Base-by-base conservation (phyloP, 169 alveolate genomes). In the Eimeria necatrix region DNA sequence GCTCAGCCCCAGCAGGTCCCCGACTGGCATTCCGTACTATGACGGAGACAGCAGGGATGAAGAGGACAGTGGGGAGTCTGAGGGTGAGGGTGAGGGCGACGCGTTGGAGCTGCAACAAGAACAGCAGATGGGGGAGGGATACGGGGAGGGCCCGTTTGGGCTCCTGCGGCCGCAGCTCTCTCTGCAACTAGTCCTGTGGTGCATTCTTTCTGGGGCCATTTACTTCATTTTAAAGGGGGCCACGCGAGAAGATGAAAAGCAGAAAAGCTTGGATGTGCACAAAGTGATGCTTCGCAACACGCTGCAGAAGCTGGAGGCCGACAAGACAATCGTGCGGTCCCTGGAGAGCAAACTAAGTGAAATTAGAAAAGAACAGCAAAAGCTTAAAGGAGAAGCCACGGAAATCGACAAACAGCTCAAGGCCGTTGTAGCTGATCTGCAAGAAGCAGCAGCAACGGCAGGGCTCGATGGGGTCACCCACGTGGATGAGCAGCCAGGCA, bases 221-320 rank as follows among this genome's bases (percentile, higher is more conserved):
- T 49, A 20, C 24, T 22, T 76, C 5, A 49, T 76, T 22, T 41
- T 49, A n/a, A 8, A 26, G 20, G 87, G 87, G 9, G 87, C 87
- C 6, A 41, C 87, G n/a, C 59, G 64, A 41, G 87, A 41, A 10
- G 87, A 76, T 41, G 87, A 76, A 51, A 76, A 76, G 26, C 87
- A 76, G 0, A 76, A 49, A 26, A 76, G 87, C 49, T 20, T 76
- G 12, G 87, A 76, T 8, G 41, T 76, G 12, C 87, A 76, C 59
- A n/a, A 49, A 16, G 61, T 18, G 8, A 9, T 76, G 32, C 61
- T 48, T 14, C 9, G 26, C n/a, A 76, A 20, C 59, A 48, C 49
- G 26, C 9, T 5, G 18, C 20, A 18, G 12, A 76, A 76, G 49
- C 61, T 76, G 41, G 68, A 71, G 24, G 74, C 74, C 2, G 74